Evolutionary conservation across 2,329 filamentous ascomycete species (phyloP), one percentile per base, ranked within the genome.

Genomic region (Madurella fahalii): DNA sequence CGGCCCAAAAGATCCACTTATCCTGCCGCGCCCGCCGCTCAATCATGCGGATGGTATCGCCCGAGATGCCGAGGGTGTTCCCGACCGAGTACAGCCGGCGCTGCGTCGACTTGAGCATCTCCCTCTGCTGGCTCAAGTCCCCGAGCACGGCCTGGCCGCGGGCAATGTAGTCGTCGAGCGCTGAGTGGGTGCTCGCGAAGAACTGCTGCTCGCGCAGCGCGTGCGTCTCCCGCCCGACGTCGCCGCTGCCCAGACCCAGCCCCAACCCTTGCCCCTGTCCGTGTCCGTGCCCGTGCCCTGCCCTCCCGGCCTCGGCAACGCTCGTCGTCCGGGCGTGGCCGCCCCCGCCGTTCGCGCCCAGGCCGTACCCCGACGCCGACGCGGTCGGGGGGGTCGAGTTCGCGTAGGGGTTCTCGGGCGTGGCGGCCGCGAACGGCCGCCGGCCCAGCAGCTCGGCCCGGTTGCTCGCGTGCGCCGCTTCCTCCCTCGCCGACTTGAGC

Each of bases 1-100:
- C 91, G 0, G 77, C 87, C 80, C 88, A 89, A 70, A 99, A 99
- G 37, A 99, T 95, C 91, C 92, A 97, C 74, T 96, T 97, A 70
- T 99, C 94, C 76, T 97, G 89, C 70, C 85, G 88, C 48, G 94
- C 91, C 59, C 94, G 80, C 63, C 94, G 76, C 74, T 97, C 93
- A 41, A 99, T 87, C 90, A 94, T 97, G 45, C 94, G 85, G 61
- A 99, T 99, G 2, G 94, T 99, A 69, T 97, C 93, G 17, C 93
- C 92, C 66, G 89, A 95, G 56, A 99, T 82, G 0, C 94, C 94
- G 46, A 99, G 74, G 18, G 94, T 97, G 68, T 95, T 97, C 7
- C 90, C 94, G 17, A 96, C 91, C 64, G 84, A 93, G 68, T 97
- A 97, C 47, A 99, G 77, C 68, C 85, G 84, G 70, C 87, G 87